Evolutionary conservation across 2,329 filamentous ascomycete genomes (phyloP).

Genomic region (Fusarium agapanthi): DNA sequence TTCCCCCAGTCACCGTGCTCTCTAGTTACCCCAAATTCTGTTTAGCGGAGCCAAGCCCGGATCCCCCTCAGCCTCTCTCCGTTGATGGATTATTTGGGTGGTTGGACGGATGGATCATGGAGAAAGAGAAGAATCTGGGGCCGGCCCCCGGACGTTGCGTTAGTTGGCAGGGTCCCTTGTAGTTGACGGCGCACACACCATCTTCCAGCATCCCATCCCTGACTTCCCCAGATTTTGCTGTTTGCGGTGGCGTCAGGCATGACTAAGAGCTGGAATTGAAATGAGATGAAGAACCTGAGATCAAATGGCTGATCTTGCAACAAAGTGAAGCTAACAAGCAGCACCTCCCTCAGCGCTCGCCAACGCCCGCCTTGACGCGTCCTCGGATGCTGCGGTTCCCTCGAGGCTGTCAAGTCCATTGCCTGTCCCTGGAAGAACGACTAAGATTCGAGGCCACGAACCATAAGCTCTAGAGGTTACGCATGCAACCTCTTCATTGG

Average conservation of each 20-base stretch:
- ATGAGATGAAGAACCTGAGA: slow-evolving; percentile 21
- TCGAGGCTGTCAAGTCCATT: slow-evolving; percentile 12
- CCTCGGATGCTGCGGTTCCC: slow-evolving; percentile 27
- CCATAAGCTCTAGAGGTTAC: slow-evolving; percentile 25
- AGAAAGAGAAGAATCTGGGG: slow-evolving; percentile 27
- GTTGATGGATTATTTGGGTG: background rate
- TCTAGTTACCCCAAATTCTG: slow-evolving; percentile 39
- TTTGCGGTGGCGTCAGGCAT: slow-evolving; percentile 21
- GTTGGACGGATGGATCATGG: background rate
- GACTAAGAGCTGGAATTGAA: slow-evolving; percentile 28
- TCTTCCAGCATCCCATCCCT: slow-evolving; percentile 42
- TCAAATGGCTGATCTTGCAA: slow-evolving; percentile 15
- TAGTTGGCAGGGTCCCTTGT: slow-evolving; percentile 39
- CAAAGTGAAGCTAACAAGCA: slow-evolving; percentile 10
- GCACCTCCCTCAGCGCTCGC: slow-evolving; percentile 9
- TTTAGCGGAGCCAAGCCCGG: slow-evolving; percentile 38
- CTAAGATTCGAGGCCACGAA: slow-evolving; percentile 34
- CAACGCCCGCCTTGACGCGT: slow-evolving; percentile 24
- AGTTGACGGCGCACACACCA: slow-evolving; percentile 44
- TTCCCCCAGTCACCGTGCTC: slow-evolving; percentile 36
- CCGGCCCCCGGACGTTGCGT: slow-evolving; percentile 35
- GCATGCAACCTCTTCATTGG: slow-evolving; percentile 25
- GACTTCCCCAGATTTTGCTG: slow-evolving; percentile 48
- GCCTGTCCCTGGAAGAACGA: slow-evolving; percentile 25
- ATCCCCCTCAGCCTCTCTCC: slow-evolving; percentile 31